Conservation (phyloP, 768 basidiomycete genomes). For the Lactarius psammicola region DNA sequence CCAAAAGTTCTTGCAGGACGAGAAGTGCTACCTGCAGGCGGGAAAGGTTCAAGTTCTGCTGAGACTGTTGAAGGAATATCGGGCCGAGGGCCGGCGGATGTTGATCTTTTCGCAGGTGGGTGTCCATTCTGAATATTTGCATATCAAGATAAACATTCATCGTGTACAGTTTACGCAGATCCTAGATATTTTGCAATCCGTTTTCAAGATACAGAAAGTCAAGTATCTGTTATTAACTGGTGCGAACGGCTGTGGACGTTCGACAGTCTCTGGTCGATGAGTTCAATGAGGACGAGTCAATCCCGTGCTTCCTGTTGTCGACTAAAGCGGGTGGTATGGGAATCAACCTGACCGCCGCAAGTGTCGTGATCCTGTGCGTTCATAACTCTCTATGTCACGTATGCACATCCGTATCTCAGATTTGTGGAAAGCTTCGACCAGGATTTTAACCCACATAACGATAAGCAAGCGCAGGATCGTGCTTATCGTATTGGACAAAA, state of each 20-base stretch:
- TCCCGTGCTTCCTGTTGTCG: constrained; percentile 86
- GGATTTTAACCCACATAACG: constrained; percentile 98
- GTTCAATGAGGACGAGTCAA: constrained; percentile 82
- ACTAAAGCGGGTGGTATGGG: constrained; percentile 96
- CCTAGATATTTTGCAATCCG: constrained; percentile 84
- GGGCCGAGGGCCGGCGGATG: constrained; percentile 69
- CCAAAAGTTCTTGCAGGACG: constrained; percentile 68
- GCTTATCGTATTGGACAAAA: constrained; percentile 97
- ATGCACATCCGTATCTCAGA: constrained; percentile 20
- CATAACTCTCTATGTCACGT: constrained; percentile 8
- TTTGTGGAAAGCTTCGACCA: constrained; percentile 74
- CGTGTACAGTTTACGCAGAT: constrained; percentile 84
- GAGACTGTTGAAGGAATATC: constrained; percentile 66
- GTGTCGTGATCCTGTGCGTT: constrained; percentile 86
- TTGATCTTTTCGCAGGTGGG: constrained; percentile 92
- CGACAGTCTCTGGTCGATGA: constrained; percentile 94
- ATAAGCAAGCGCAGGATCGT: constrained; percentile 95
- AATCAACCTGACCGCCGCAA: constrained; percentile 94
- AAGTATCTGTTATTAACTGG: constrained; percentile 87
- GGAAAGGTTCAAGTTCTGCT: constrained; percentile 82
- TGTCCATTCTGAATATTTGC: neutral
- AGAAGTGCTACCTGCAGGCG: constrained; percentile 77
- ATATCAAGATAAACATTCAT: neutral
- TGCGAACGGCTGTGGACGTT: constrained; percentile 88
- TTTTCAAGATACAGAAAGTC: constrained; percentile 68